Evolutionary conservation across 1,284 basidiomycete species (phyloP), one percentile per base, ranked within the genome.

Genomic region (Naganishia sp.): DNA sequence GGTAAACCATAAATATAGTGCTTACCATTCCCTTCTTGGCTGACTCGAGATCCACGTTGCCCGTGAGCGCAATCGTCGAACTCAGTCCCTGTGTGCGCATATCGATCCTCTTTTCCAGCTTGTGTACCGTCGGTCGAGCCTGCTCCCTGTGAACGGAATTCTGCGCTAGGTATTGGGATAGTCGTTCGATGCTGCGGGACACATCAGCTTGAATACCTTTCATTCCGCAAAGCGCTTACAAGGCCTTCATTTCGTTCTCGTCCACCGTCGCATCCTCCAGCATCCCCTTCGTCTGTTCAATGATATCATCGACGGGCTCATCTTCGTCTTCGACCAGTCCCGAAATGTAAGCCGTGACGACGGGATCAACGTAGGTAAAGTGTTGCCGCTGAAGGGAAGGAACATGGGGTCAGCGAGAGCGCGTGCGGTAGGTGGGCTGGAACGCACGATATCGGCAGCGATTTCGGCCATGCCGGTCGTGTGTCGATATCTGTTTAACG

Each of bases 321-420:
- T 90, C 89, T 39, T 92, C 92, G 77, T 95, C 94, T 75, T 97
- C 94, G 65, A 94, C 86, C 57, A 97, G 86, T 44, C 93, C 94
- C 25, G 91, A 85, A 55, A 98, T 87, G 78, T 98, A 98, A 70
- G 93, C 89, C 21, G 97, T 88, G 70, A 98, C 87, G 66, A 94
- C 87, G 74, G 95, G 92, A 77, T 98, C 94, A 36, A 92, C 90
- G n/a, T 87, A 87, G 3, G 93, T 92, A 69, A 97, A 87, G 39
- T 83, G 84, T 36, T 83, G 82, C 45, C 91, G 86, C 79, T 80
- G 65, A 42, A 25, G 23, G 21, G n/a, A 33, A 33, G 31, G 36
- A 36, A 28, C 9, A 44, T 21, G 6, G 1, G 36, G 55, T 66
- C 28, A 60, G 46, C 45, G 15, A 28, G 21, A 36, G 39, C 36